These are phyloP conservation scores for Penicillium sp. DNA, from an alignment of 2,329 filamentous ascomycete genomes.

Conservation along the genomic window DNA sequence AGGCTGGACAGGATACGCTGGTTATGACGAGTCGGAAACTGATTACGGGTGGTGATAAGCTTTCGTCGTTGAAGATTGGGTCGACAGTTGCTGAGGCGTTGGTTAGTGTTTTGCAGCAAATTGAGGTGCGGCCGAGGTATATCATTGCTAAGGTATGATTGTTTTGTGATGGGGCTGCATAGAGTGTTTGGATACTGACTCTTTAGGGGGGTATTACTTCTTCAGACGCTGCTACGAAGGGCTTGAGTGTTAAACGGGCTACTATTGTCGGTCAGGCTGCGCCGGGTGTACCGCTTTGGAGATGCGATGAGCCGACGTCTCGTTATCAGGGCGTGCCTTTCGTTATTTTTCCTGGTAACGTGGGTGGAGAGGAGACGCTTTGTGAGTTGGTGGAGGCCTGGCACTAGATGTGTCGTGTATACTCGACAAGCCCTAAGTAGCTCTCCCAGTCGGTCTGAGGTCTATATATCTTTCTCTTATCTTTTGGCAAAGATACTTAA, in stretches of 20 bases:
- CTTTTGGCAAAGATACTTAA: too few species aligned
- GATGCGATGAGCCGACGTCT: constrained; percentile 51
- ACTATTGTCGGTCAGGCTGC: constrained; percentile 56
- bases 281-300: constrained; percentile 56
- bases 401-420: constrained; percentile 16
- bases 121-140: constrained; percentile 51
- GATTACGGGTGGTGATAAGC: constrained; percentile 48
- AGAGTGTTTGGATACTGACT: background rate
- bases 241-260: constrained; percentile 51
- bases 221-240: constrained; percentile 56
- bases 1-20: constrained; percentile 50
- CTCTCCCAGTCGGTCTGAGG: too few species aligned
- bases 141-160: constrained; percentile 50
- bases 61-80: constrained; percentile 53
- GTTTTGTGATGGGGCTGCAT: background rate
- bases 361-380: constrained; percentile 49
- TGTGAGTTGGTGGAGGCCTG: constrained; percentile 45
- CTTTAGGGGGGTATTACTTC: constrained; percentile 55
- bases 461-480: too few species aligned
- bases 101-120: constrained; percentile 47
- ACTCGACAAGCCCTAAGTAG: background rate
- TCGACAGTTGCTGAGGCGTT: constrained; percentile 49
- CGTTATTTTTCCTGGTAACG: constrained; percentile 57
- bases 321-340: constrained; percentile 53
- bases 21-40: constrained; percentile 57